Evolutionary conservation across 768 basidiomycete genomes (phyloP).

Genomic region (Amanita phalloides): DNA sequence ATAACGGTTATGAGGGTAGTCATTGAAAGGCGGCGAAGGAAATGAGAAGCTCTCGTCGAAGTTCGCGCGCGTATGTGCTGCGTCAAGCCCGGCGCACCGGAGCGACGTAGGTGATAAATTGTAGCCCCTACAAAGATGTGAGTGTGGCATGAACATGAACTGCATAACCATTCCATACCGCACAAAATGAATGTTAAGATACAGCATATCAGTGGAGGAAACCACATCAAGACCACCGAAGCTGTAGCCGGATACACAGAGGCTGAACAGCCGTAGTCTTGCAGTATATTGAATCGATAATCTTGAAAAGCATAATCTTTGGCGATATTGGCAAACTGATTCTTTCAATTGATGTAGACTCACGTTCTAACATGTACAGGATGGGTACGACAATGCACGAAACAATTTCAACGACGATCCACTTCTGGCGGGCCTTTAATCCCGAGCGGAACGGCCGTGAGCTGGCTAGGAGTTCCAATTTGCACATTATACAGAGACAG

Average conservation of each 20-base stretch:
- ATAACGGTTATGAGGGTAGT: slow-evolving; percentile 31
- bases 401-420: slow-evolving; percentile 31
- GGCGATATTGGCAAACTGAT: not conserved
- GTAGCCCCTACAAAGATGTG: slow-evolving; percentile 17
- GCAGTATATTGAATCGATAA: slow-evolving; percentile 50
- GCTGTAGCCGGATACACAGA: slow-evolving; percentile 32
- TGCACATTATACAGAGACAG: slow-evolving; percentile 42
- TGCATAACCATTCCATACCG: slow-evolving; percentile 20
- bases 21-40: slow-evolving; percentile 45
- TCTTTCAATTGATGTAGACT: slow-evolving; percentile 14
- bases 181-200: slow-evolving; percentile 28
- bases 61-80: slow-evolving; percentile 29
- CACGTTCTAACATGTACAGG: slow-evolving; percentile 50
- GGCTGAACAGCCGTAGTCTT: slow-evolving; percentile 45
- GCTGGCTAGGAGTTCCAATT: slow-evolving; percentile 45
- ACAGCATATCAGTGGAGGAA: slow-evolving; percentile 34
- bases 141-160: not conserved
- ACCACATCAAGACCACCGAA: slow-evolving; percentile 31
- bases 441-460: slow-evolving; percentile 22
- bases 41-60: slow-evolving; percentile 32
- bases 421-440: slow-evolving; percentile 26
- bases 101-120: slow-evolving; percentile 20
- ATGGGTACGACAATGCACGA: slow-evolving; percentile 46
- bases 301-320: slow-evolving; percentile 49
- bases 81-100: slow-evolving; percentile 16